phyloP scores from a whole-genome alignment of 2,329 filamentous ascomycete genomes.

The Trichoderma aggressivum region DNA sequence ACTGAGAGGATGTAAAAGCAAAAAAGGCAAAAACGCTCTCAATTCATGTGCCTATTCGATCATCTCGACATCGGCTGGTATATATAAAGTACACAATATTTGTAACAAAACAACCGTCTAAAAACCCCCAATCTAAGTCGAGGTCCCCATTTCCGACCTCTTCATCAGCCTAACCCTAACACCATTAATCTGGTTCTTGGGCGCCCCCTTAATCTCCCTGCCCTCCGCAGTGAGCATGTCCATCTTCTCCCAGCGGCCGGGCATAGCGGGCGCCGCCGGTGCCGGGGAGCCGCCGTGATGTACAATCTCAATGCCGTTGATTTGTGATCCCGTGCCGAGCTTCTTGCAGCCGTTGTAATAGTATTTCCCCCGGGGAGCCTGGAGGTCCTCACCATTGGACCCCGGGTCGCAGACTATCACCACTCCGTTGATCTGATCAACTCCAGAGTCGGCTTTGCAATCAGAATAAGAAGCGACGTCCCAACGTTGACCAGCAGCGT shows the following conservation, averaged over 20 bases:
- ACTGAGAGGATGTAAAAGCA: neutral
- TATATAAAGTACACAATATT: neutral
- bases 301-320: conserved; percentile 12
- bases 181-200: conserved; percentile 14
- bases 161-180: conserved; percentile 5
- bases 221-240: neutral
- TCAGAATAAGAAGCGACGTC: neutral
- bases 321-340: neutral
- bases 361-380: neutral
- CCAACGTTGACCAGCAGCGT: neutral
- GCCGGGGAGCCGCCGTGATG: neutral
- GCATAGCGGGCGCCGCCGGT: neutral
- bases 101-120: neutral
- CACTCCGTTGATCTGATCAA: conserved; percentile 14
- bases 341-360: conserved; percentile 9
- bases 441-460: neutral
- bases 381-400: neutral
- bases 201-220: neutral
- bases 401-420: conserved; percentile 1
- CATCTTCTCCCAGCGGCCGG: neutral
- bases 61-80: neutral
- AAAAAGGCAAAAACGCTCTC: neutral
- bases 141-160: neutral
- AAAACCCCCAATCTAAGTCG: neutral
- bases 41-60: neutral